phyloP scores from a whole-genome alignment of 805 yeast species.

The Wickerhamomyces ciferrii region DNA sequence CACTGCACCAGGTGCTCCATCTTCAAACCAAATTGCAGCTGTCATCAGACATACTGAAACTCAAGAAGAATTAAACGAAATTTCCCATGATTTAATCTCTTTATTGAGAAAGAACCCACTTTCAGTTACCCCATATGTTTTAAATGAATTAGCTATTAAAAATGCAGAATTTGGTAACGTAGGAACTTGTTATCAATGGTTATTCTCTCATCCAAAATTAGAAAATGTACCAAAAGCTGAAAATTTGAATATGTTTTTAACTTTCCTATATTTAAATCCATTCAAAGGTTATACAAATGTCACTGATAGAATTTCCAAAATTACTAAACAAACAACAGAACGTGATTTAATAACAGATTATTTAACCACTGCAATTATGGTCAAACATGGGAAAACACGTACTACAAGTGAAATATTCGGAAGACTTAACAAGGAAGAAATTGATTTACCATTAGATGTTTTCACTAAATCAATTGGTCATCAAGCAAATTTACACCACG shows the following conservation, averaged over 20 bases:
- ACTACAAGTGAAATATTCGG: constrained; percentile 7
- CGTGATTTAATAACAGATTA: constrained; percentile 10
- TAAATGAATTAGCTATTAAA: constrained; percentile 15
- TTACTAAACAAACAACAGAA: constrained; percentile 3
- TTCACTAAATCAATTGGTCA: constrained; percentile 5
- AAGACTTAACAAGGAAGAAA: constrained; percentile 2
- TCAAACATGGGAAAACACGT: constrained; percentile 5
- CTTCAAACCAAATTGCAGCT: constrained; percentile 19
- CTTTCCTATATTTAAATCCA: constrained; percentile 18
- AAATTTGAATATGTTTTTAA: constrained; percentile 16
- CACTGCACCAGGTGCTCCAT: constrained; percentile 24
- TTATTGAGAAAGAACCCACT: constrained; percentile 12
- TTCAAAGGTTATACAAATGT: constrained; percentile 9
- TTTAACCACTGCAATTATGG: constrained; percentile 12
- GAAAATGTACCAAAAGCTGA: background rate
- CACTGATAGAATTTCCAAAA: constrained; percentile 5
- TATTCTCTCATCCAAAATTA: constrained; percentile 4
- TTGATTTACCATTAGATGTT: background rate
- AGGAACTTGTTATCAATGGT: constrained; percentile 16
- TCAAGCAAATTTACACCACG: constrained; percentile 4
- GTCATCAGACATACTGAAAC: constrained; percentile 17
- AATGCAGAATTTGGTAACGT: constrained; percentile 16
- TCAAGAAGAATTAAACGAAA: constrained; percentile 13
- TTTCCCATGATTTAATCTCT: constrained; percentile 9
- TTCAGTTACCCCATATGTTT: constrained; percentile 12